Evolutionary conservation across 768 basidiomycete species (phyloP), one percentile per base, ranked within the genome.

Genomic region (Boletus rex-veris): DNA sequence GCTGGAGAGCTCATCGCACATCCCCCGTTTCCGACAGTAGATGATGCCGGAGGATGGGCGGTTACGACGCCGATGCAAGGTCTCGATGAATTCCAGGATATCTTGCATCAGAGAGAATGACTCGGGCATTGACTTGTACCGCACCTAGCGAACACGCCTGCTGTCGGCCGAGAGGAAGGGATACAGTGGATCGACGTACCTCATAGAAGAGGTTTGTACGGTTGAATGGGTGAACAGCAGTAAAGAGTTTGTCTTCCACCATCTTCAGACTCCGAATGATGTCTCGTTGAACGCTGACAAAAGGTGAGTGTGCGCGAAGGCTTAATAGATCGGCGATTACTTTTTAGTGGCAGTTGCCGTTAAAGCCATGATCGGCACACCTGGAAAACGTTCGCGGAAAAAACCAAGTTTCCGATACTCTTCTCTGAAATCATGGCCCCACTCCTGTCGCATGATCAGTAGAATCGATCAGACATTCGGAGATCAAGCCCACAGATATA

Each of bases 301-400:
- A 48, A 39, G 3, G 37, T 67, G 26, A 54, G 60, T 24, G 1
- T 6, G 7, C 48, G 50, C 10, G 48, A 30, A 5, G 19, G 31
- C 12, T 26, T 18, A 10, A 30, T 1, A 40, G 9, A 5, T 31
- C 33, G 2, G 43, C 18, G 5, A 44, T 55, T 67, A 90, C 88
- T 71, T 68, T 40, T 82, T 69, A 7, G 91, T 93, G 3, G 91
- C 90, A 14, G 88, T 90, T 2, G 91, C 90, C 1, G 90, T 93
- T 37, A 93, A 70, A 4, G 91, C 91, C 88, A 92, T 93, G 59
- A 94, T 85, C 1, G 92, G 91, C 5, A 92, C 80, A 52, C 77
- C 73, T 2, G 79, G 78, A 62, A 85, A 92, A 28, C 74, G 76
- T 36, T 80, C 74, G 2, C 91, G 80, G 66, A 94, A 88, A 37